A percentile compares a stretch with the other conserved stretches of the same genome.
Evolutionary conservation across 352 stramenopile genomes (phyloP).

Genomic region (Phytophthora quininea): DNA sequence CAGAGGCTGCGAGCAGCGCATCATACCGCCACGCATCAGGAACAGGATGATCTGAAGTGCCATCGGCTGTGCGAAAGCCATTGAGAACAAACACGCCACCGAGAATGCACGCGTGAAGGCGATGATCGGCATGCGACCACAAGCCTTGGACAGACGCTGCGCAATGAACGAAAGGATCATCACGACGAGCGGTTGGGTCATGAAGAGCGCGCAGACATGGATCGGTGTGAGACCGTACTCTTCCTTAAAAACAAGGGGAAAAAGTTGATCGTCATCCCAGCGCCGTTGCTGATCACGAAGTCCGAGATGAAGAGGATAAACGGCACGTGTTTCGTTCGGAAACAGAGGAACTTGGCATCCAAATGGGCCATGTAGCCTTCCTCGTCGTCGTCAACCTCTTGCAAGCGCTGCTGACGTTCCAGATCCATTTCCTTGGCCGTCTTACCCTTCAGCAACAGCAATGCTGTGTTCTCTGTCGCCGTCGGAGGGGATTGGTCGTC

Average conservation of each 20-base stretch:
- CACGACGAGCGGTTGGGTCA: slow-evolving; percentile 69
- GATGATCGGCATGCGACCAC: slow-evolving; percentile 79
- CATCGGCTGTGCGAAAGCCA: slow-evolving; percentile 66
- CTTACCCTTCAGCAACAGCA: slow-evolving; percentile 38
- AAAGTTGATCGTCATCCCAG: slow-evolving; percentile 87
- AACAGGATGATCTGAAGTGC: slow-evolving; percentile 71
- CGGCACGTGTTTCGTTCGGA: slow-evolving; percentile 71
- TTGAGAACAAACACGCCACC: slow-evolving; percentile 65
- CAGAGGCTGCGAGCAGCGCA: slow-evolving; percentile 83
- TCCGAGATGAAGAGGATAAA: slow-evolving; percentile 75
- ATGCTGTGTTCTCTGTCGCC: slow-evolving; percentile 40
- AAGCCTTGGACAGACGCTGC: slow-evolving; percentile 54
- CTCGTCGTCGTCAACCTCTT: slow-evolving; percentile 31
- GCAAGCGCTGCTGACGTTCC: slow-evolving; percentile 33
- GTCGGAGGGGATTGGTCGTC: slow-evolving; percentile 33
- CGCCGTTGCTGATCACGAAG: slow-evolving; percentile 87
- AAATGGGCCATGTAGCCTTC: slow-evolving; percentile 37
- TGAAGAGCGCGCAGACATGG: slow-evolving; percentile 71
- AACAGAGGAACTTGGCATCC: slow-evolving; percentile 63
- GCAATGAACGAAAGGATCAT: slow-evolving; percentile 66
- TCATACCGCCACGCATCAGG: slow-evolving; percentile 79
- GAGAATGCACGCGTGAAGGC: slow-evolving; percentile 65
- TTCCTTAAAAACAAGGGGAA: slow-evolving; percentile 87
- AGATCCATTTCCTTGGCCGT: slow-evolving; percentile 32
- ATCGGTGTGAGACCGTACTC: slow-evolving; percentile 80